phyloP scores from a whole-genome alignment of 805 yeast species.

The Saccharomycopsis oosterbeekiorum region DNA sequence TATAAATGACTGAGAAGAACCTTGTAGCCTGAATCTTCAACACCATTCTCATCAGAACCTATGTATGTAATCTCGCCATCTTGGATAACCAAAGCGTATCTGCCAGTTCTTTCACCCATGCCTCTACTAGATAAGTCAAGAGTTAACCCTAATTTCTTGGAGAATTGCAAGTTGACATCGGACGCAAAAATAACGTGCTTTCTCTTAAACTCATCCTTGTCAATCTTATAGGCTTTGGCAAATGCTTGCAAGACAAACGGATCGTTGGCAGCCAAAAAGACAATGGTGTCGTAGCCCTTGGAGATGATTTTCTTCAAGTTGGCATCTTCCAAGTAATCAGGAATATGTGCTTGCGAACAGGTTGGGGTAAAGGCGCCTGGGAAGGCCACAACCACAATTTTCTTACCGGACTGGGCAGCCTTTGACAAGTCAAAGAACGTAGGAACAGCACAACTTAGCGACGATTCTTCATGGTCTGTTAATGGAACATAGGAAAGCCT shows the following conservation, averaged over 20 bases:
- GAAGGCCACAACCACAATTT: slow-evolving; percentile 23
- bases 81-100: slow-evolving; percentile 60
- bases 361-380: slow-evolving; percentile 25
- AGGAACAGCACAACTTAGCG: slow-evolving; percentile 15
- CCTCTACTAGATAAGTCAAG: slow-evolving; percentile 71
- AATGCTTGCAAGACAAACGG: slow-evolving; percentile 80
- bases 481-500: slow-evolving; percentile 14
- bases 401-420: slow-evolving; percentile 18
- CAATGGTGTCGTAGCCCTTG: slow-evolving; percentile 37
- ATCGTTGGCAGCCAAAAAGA: slow-evolving; percentile 75
- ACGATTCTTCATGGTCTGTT: slow-evolving; percentile 2
- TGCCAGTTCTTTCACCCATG: slow-evolving; percentile 65
- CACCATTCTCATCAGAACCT: slow-evolving; percentile 14
- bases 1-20: slow-evolving; percentile 5
- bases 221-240: slow-evolving; percentile 41
- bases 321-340: slow-evolving; percentile 19
- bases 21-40: slow-evolving; percentile 17
- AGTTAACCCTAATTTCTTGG: slow-evolving; percentile 48
- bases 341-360: slow-evolving; percentile 23
- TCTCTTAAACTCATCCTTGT: slow-evolving; percentile 24
- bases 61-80: slow-evolving; percentile 32
- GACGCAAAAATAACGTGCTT: slow-evolving; percentile 52
- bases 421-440: slow-evolving; percentile 9
- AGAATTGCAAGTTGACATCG: slow-evolving; percentile 68
- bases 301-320: slow-evolving; percentile 20